Evolutionary conservation across 1,284 basidiomycete genomes (phyloP), one percentile per base, ranked within the genome.

Genomic region (Nidula niveotomentosa): DNA sequence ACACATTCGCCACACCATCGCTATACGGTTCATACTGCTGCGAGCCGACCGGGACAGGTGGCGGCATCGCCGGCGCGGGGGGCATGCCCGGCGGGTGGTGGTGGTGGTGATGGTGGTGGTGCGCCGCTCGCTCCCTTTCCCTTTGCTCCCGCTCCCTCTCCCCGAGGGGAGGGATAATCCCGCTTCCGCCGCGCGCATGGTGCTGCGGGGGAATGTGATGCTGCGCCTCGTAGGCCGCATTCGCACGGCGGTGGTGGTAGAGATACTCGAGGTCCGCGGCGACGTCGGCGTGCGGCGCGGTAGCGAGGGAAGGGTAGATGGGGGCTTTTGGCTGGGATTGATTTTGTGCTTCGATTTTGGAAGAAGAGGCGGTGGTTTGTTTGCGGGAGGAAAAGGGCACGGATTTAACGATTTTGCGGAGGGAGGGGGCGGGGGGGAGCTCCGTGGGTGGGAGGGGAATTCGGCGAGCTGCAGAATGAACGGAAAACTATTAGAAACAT

Each of bases 181-280:
- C 23, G 23, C 23, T 23, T 23, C 23, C 23, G 23, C 23, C 23
- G 23, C 23, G 23, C 23, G 23, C 23, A 23, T 23, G 23, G 23
- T 23, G 23, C 23, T 23, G 23, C 3, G 23, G 23, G 23, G 23
- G 23, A 23, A 23, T 23, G 3, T 23, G 23, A 3, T 23, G 23
- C 23, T 23, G 23, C 23, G 3, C 23, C 23, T 23, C 23, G 23
- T 23, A 23, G 23, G 23, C 23, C 23, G 23, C 23, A 3, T 23
- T 23, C 3, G 23, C 23, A 23, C 23, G 23, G 23, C 23, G 23
- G 56, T 80, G 71, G 54, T 76, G 75, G 58, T 75, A 74, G 33
- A 88, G 70, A 58, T 76, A 79, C 1, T 88, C 83, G 8, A 87
- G 67, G 61, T 88, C 86, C 36, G 68, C 66, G 9, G 73, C 65